These are phyloP conservation scores for Paraphoma chrysanthemicola DNA, from an alignment of 2,329 filamentous ascomycete species.

Conservation along the genomic window DNA sequence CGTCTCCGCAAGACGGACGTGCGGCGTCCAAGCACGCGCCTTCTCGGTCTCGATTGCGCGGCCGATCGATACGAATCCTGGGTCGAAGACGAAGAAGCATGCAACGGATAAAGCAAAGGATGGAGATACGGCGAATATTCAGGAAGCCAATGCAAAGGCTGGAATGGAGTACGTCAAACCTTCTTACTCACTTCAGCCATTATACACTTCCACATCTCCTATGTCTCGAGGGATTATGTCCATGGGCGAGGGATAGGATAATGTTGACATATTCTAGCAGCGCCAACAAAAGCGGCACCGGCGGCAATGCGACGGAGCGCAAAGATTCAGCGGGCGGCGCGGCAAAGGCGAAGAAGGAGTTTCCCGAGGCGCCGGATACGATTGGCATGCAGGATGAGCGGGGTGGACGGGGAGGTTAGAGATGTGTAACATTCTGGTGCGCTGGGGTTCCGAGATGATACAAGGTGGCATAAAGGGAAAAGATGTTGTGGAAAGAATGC, in stretches of 20 bases:
- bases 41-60: conserved; percentile 26
- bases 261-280: conserved; percentile 15
- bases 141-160: conserved; percentile 35
- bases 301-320: conserved; percentile 50
- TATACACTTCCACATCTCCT: too few relatives aligned
- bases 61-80: conserved; percentile 23
- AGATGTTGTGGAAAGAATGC: too few relatives aligned
- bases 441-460: too few relatives aligned
- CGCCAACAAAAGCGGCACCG: conserved; percentile 35
- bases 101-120: conserved; percentile 38
- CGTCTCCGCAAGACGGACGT: conserved; percentile 8
- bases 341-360: conserved; percentile 54
- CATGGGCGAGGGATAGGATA: background rate
- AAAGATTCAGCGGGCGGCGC: conserved; percentile 47
- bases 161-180: conserved; percentile 42
- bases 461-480: too few relatives aligned
- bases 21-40: conserved; percentile 10
- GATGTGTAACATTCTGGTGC: background rate
- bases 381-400: conserved; percentile 61
- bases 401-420: conserved; percentile 51
- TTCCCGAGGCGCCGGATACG: conserved; percentile 55
- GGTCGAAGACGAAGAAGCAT: conserved; percentile 36
- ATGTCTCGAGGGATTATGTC: too few relatives aligned
- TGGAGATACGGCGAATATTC: conserved; percentile 44
- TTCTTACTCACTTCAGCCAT: too few relatives aligned